Base-by-base conservation (phyloP, 163 green algal species). In the Chlamydomonas reinhardtii region DNA sequence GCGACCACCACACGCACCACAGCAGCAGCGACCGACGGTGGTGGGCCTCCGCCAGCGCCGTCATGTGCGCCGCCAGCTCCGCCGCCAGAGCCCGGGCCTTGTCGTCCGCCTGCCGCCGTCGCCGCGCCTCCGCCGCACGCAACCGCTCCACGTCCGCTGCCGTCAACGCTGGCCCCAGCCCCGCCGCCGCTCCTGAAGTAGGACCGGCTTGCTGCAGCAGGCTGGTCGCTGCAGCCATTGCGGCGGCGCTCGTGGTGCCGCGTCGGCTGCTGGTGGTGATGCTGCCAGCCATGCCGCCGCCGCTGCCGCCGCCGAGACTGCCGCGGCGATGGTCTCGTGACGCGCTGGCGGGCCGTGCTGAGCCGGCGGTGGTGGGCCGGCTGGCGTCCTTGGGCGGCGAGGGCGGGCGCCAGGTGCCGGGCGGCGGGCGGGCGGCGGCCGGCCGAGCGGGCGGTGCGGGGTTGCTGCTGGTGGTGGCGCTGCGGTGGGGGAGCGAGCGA, bases 81-180 rank as follows among this genome's bases (percentile, higher is more conserved):
- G 61, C 52, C 43, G 71, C 72, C 59, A 82, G 20, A 29, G 61
- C 61, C 37, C 72, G 72, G 9, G 39, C 82, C n/a, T 17, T 25
- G 29, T 87, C 82, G n/a, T 81, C 82, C 6, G 82, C 82, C 72
- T n/a, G 12, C 37, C 37, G 25, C 37, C 72, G 72, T 61, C 31
- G n/a, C 71, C 82, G 82, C 14, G 82, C 72, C 82, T 87, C 72
- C n/a, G 59, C 37, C 25, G 82, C 72, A 15, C 72, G 71, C 61
- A 87, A 31, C 61, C 72, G 72, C 72, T 69, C 66, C 72, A 87
- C 20, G 14, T 87, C 82, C 4, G 43, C 82, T 0, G 71, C 37
- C n/a, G 39, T 87, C 24, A 87, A 9, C 24, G 39, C 62, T 9
- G 62, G 62, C 2, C 25, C 62, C 62, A 29, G 69, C 32, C 29